Evolutionary conservation across 805 yeast genomes (phyloP), one percentile per base, ranked within the genome.

Genomic region (Alloascoidea hylecoeti): DNA sequence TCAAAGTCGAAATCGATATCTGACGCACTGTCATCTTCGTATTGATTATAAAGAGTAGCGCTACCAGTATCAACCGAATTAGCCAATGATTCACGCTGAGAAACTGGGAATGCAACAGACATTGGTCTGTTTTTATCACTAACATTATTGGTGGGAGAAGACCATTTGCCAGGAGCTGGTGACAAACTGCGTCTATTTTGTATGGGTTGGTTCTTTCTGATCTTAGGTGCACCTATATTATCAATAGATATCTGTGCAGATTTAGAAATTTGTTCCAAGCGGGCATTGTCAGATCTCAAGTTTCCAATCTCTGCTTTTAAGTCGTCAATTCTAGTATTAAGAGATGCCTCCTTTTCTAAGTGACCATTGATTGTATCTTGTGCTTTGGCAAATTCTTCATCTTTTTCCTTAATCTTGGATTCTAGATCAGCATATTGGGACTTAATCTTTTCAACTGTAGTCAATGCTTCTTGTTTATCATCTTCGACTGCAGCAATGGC

Each of bases 371-470:
- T 23, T 9, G 30, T 23, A n/a, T 9, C 9, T 23, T 23, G 9
- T 9, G 30, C 30, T 23, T n/a, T 23, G n/a, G 9, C 30, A 9
- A 23, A 23, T 23, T 23, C 30, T 23, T 23, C 30, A 23, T 23
- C 30, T 23, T 23, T 23, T 9, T 23, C 30, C 30, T 23, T 23
- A n/a, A 23, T n/a, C 30, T 23, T 9, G 9, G 30, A 9, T 55
- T 42, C 49, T 33, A 55, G 38, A 39, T 52, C 55, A 16, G 43
- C 45, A 37, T 46, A 40, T 33, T 53, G 37, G 18, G 37, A 32
- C 36, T 46, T 41, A 35, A 55, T 48, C 35, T 53, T 51, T 15
- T 40, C 46, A 15, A 38, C 41, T 58, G 52, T 33, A 39, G 9
- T n/a, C 9, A 23, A 23, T 23, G 30, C 30, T n/a, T 23, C 30